Evolutionary conservation across 2,329 filamentous ascomycete species (phyloP), one percentile per base, ranked within the genome.

Genomic region (Shiraia sp.): DNA sequence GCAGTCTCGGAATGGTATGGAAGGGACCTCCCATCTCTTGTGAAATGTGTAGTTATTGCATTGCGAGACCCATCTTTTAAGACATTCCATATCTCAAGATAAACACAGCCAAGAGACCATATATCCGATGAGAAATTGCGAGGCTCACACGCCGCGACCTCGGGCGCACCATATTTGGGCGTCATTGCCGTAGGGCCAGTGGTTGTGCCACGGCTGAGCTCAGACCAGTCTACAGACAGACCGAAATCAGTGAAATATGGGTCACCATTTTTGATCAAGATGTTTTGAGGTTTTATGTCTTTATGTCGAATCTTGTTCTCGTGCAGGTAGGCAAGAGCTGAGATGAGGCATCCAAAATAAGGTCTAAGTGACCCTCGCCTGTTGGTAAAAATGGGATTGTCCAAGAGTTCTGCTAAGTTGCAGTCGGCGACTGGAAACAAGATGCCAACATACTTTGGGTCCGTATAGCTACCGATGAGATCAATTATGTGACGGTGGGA

Each of bases 401-500:
- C 28, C 14, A 66, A 51, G 8, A 60, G 40, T n/a, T 59, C 57
- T 8, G 38, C 22, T 12, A 48, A 10, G 19, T 57, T 38, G 19
- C 39, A 34, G 4, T 57, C 38, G 3, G 57, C 60, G 3, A 64
- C 53, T 16, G 41, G 61, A 12, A 42, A 42, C 23, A 71, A 37
- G 1, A 71, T 40, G 5, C 56, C 63, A 12, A 68, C 46, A 24
- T 52, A 59, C 4, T 41, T 40, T 3, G 51, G 41, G 23, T 69
- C 66, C 1, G 65, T 69, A 32, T 65, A 70, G 35, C 60, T 66
- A 10, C 49, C 57, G 12, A 61, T 32, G 2, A 59, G 36, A 12
- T 56, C 37, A 4, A 62, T 51, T 1, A 57, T 42, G 17, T 63
- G 59, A 1, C 16, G 19, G 26, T 62, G 55, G 1, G 12, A 27